Conservation (phyloP, 78 protist genomes). For the Isochrysis galbana region DNA sequence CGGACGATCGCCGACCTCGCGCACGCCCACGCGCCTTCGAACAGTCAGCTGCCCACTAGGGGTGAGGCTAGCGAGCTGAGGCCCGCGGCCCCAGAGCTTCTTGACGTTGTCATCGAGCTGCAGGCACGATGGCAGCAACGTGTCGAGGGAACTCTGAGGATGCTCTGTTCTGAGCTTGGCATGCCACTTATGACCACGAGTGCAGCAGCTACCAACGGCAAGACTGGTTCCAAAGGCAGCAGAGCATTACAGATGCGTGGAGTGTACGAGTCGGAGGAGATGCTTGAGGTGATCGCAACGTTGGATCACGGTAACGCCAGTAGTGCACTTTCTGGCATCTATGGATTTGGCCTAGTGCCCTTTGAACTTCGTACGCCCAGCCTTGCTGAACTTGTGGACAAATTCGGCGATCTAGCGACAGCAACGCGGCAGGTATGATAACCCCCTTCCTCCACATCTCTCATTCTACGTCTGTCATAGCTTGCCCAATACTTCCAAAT, state of each 20-base stretch:
- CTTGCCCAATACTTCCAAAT: no score
- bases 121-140: not conserved
- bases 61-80: no score
- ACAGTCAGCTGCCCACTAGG: no score
- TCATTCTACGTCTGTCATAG: no score
- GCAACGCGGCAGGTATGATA: not conserved
- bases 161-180: not conserved
- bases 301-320: not conserved
- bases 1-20: no score
- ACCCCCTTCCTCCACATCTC: no score
- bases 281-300: not conserved
- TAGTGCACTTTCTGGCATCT: not conserved
- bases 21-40: no score
- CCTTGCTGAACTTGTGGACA: not conserved
- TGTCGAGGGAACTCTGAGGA: not conserved
- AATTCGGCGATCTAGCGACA: not conserved
- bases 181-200: not conserved
- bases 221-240: not conserved
- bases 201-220: not conserved
- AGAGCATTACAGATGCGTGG: not conserved
- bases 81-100: no score
- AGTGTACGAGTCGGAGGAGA: not conserved
- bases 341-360: not conserved
- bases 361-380: not conserved
- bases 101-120: not conserved